phyloP scores from a whole-genome alignment of 202 grass and related monocot genomes.

The Musa balbisiana region DNA sequence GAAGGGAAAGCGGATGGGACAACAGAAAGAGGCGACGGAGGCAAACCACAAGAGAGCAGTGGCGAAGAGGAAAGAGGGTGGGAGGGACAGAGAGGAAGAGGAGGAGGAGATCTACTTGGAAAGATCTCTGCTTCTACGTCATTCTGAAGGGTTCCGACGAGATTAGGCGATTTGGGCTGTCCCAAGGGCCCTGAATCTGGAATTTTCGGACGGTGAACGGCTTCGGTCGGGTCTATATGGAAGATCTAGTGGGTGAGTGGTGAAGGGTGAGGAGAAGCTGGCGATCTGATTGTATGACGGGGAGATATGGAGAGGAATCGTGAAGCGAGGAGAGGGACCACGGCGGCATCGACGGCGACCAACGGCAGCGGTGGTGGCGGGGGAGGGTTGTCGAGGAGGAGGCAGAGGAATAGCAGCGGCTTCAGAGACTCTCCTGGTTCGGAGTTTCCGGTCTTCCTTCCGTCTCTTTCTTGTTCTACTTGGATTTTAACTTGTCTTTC shows the following conservation, averaged over 20 bases:
- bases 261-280: background rate
- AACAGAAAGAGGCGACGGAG: too few species aligned
- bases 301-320: constrained; percentile 12
- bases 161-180: background rate
- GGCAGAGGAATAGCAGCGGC: constrained; percentile 29
- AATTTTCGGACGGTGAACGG: background rate
- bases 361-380: constrained; percentile 13
- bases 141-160: background rate
- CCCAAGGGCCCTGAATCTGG: background rate
- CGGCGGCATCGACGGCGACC: constrained; percentile 33
- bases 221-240: background rate
- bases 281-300: constrained; percentile 4
- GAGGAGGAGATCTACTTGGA: background rate
- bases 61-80: too few species aligned
- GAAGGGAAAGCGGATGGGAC: too few species aligned
- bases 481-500: constrained; percentile 6
- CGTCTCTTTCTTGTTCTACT: background rate
- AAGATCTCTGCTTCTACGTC: too few species aligned
- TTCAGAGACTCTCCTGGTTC: constrained; percentile 61
- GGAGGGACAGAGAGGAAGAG: too few species aligned
- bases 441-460: background rate
- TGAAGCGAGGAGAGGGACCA: constrained; percentile 12
- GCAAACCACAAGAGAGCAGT: too few species aligned
- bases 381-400: constrained; percentile 42
- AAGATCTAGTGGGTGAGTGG: background rate